Evolutionary conservation across 208 protist genomes (phyloP).

Genomic region (Trypanosoma cruzi): DNA sequence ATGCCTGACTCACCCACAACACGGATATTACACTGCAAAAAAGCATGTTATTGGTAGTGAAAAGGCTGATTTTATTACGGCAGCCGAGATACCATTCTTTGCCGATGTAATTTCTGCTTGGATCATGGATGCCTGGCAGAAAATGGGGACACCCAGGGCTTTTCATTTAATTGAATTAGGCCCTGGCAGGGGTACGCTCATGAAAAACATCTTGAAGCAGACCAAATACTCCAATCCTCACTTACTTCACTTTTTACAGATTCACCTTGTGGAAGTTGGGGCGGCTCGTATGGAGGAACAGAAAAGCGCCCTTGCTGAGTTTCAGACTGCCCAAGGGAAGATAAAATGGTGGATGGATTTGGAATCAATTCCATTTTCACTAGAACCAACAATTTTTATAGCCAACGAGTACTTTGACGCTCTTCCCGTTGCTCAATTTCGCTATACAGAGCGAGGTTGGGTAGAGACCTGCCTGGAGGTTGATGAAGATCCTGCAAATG

Average conservation of each 20-base stretch:
- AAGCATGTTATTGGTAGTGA: constrained; percentile 85
- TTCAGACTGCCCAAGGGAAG: constrained; percentile 83
- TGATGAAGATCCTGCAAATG: constrained; percentile 77
- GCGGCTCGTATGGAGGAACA: constrained; percentile 84
- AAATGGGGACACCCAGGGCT: constrained; percentile 90
- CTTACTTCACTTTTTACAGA: constrained; percentile 86
- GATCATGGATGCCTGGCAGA: constrained; percentile 92
- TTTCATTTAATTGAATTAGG: constrained; percentile 91
- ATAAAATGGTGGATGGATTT: constrained; percentile 91
- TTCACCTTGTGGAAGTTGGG: constrained; percentile 90
- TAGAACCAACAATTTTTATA: constrained; percentile 89
- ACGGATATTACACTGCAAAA: constrained; percentile 91
- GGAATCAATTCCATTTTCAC: constrained; percentile 78
- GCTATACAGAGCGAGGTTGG: constrained; percentile 92
- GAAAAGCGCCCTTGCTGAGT: constrained; percentile 75
- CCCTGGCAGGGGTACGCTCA: constrained; percentile 82
- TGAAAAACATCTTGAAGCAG: constrained; percentile 89
- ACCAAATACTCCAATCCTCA: constrained; percentile 88
- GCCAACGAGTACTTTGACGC: constrained; percentile 94
- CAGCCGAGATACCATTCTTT: constrained; percentile 92
- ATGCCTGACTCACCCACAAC: constrained; percentile 86
- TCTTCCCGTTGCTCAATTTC: constrained; percentile 92
- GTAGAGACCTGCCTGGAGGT: constrained; percentile 93
- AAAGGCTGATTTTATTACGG: constrained; percentile 91
- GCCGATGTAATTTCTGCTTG: constrained; percentile 90